Evolutionary conservation across 2,329 filamentous ascomycete species (phyloP).

Genomic region (Zymoseptoria pseudotritici): DNA sequence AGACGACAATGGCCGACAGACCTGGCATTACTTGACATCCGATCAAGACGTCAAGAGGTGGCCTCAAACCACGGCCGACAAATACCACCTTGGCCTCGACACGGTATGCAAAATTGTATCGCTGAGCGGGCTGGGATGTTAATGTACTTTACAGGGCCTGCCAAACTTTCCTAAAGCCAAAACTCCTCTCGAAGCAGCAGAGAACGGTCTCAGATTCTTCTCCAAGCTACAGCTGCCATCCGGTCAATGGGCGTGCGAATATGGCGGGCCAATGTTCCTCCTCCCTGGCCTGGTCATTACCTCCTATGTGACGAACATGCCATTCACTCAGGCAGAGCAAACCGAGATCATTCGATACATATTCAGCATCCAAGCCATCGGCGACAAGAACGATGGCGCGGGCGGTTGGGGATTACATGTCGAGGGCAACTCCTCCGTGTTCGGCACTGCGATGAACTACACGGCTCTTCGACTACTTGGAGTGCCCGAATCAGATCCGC

Average conservation of each 20-base stretch:
- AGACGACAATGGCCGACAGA: conserved; percentile 77
- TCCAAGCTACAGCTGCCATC: conserved; percentile 79
- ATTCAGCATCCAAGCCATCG: conserved; percentile 65
- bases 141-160: conserved; percentile 50
- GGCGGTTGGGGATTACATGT: conserved; percentile 98
- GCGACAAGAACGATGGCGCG: conserved; percentile 54
- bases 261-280: conserved; percentile 95
- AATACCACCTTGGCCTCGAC: conserved; percentile 74
- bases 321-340: conserved; percentile 69
- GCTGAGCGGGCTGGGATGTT: background rate
- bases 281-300: conserved; percentile 76
- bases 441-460: conserved; percentile 88
- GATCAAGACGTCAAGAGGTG: conserved; percentile 65
- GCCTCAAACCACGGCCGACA: conserved; percentile 86
- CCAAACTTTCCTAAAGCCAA: conserved; percentile 63
- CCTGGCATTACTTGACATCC: conserved; percentile 80
- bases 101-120: conserved; percentile 49
- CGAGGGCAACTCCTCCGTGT: conserved; percentile 84
- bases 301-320: conserved; percentile 84
- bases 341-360: conserved; percentile 91
- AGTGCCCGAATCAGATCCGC: conserved; percentile 71
- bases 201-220: conserved; percentile 82
- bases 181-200: conserved; percentile 67
- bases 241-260: conserved; percentile 95
- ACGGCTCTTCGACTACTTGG: conserved; percentile 72